These are phyloP conservation scores for Suillus subalutaceus DNA, from an alignment of 768 basidiomycete genomes.

Conservation along the genomic window DNA sequence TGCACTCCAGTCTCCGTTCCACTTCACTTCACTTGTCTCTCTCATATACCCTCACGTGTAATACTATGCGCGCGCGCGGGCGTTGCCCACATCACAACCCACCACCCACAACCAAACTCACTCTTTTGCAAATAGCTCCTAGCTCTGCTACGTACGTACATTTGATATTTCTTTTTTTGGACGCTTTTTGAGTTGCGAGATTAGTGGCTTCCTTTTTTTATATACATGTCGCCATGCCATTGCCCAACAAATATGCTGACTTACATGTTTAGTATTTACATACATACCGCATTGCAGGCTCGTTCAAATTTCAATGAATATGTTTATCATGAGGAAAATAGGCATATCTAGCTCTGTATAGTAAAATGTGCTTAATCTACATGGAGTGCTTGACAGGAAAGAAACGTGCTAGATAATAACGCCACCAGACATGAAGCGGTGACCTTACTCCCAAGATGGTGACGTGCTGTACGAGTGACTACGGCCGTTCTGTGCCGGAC, in stretches of 20 bases:
- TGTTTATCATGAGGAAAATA: conserved; percentile 6
- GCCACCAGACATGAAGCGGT: conserved; percentile 11
- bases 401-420: conserved; percentile 24
- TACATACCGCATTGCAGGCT: neutral
- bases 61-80: conserved; percentile 33
- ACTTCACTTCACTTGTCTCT: conserved; percentile 25
- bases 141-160: conserved; percentile 13
- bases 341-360: conserved; percentile 23
- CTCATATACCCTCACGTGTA: conserved; percentile 43
- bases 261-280: conserved; percentile 12
- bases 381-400: conserved; percentile 34
- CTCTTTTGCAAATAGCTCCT: conserved; percentile 15
- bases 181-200: conserved; percentile 4
- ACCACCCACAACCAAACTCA: conserved; percentile 7
- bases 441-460: conserved; percentile 53
- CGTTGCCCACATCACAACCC: conserved; percentile 10
- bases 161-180: conserved; percentile 17
- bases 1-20: conserved; percentile 7
- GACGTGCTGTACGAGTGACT: conserved; percentile 48
- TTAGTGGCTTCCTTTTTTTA: neutral
- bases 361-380: conserved; percentile 38
- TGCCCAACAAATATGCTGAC: conserved; percentile 6
- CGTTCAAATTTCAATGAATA: neutral
- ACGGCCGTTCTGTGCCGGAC: conserved; percentile 63
- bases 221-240: neutral